Evolutionary conservation across 2,329 filamentous ascomycete genomes (phyloP).

Genomic region (Thelonectria discophora): DNA sequence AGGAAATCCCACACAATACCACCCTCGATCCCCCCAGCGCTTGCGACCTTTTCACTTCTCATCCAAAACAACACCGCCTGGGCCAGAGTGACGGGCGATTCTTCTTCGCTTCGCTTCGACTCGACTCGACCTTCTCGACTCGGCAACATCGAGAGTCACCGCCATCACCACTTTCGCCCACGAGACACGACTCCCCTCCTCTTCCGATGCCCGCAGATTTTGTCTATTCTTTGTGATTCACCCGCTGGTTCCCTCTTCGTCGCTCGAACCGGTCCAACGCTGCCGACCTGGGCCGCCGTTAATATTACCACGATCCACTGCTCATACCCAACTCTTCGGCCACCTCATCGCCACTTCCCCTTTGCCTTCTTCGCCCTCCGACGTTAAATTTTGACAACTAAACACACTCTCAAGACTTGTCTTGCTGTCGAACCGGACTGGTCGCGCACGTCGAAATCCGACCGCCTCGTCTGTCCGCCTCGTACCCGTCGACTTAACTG

Average conservation of each 20-base stretch:
- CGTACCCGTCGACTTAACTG: slow-evolving; percentile 28
- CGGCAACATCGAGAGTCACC: slow-evolving; percentile 20
- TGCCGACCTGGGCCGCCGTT: slow-evolving; percentile 22
- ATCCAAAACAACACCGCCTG: slow-evolving; percentile 41
- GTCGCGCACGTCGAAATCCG: slow-evolving; percentile 17
- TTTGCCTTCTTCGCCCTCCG: slow-evolving; percentile 20
- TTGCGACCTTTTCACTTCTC: slow-evolving; percentile 42
- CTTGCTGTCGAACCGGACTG: slow-evolving; percentile 26
- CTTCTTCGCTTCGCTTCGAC: slow-evolving; percentile 15
- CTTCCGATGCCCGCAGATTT: slow-evolving; percentile 10
- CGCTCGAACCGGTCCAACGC: slow-evolving; percentile 23
- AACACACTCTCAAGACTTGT: slow-evolving; percentile 9
- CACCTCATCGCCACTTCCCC: slow-evolving; percentile 21
- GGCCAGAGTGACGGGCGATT: slow-evolving; percentile 33
- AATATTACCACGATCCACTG: slow-evolving; percentile 28
- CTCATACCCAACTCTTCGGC: slow-evolving; percentile 25
- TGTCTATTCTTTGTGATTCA: slow-evolving; percentile 36
- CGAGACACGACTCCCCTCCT: slow-evolving; percentile 22
- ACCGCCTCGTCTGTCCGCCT: slow-evolving; percentile 26
- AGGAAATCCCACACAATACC: slow-evolving; percentile 40
- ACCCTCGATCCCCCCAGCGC: slow-evolving; percentile 41
- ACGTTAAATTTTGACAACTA: slow-evolving; percentile 21
- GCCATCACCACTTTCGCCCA: slow-evolving; percentile 24
- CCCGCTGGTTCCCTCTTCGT: slow-evolving; percentile 15
- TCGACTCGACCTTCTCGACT: slow-evolving; percentile 12